phyloP scores from a whole-genome alignment of 1,139 yeast species.

The Chernovozyma sophiae-reginae region DNA sequence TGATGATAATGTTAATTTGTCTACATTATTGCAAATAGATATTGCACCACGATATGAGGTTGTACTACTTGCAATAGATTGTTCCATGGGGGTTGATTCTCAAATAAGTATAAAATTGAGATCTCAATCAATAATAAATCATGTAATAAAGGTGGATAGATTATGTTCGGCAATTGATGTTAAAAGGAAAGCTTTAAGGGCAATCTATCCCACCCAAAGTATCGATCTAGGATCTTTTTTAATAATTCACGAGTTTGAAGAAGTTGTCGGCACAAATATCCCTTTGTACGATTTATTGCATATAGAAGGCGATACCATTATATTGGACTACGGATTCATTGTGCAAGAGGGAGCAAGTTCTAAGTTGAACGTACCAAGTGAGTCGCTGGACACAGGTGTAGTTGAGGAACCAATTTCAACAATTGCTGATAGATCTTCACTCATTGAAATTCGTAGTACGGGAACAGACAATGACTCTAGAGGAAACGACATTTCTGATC shows the following conservation, averaged over 20 bases:
- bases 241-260: not conserved
- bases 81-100: not conserved
- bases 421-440: not conserved
- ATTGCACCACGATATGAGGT: conserved; percentile 21
- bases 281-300: conserved; percentile 1
- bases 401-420: no score
- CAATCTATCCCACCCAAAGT: not conserved
- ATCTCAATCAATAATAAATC: not conserved
- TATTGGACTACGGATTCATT: not conserved
- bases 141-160: conserved; percentile 1
- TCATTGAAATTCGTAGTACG: not conserved
- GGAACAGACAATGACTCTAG: not conserved
- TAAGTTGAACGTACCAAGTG: no score
- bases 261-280: not conserved
- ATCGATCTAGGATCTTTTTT: not conserved
- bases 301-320: not conserved
- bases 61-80: not conserved
- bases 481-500: not conserved
- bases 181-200: not conserved
- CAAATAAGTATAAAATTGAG: not conserved
- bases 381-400: not conserved
- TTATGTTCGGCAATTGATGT: conserved; percentile 1
- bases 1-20: not conserved
- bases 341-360: not conserved
- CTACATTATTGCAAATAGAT: conserved; percentile 21